These are phyloP conservation scores for Penicillium psychrosexuale DNA, from an alignment of 2,329 filamentous ascomycete genomes.

Conservation along the genomic window DNA sequence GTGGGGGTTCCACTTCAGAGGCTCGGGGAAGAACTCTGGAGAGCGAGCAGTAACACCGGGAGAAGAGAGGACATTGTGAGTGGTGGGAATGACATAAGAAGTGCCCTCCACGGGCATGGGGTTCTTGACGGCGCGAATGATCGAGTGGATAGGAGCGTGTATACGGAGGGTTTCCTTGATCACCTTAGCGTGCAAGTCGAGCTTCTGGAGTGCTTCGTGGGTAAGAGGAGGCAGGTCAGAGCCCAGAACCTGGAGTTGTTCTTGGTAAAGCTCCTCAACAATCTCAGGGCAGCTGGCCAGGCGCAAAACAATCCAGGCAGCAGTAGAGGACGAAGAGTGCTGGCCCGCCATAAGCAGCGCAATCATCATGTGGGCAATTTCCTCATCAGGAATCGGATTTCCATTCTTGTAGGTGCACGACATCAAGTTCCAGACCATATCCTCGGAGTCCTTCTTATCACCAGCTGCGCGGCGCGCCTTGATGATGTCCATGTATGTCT, in stretches of 20 bases:
- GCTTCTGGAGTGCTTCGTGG: conserved; percentile 73
- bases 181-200: conserved; percentile 78
- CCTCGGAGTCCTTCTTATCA: conserved; percentile 55
- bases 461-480: conserved; percentile 61
- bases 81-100: conserved; percentile 75
- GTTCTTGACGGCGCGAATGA: conserved; percentile 86
- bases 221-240: conserved; percentile 69
- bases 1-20: conserved; percentile 81
- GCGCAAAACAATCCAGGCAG: conserved; percentile 79
- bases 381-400: conserved; percentile 71
- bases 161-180: conserved; percentile 90
- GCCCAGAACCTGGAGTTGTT: conserved; percentile 73
- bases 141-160: conserved; percentile 90
- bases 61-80: conserved; percentile 77
- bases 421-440: conserved; percentile 93
- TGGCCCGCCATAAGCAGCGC: conserved; percentile 88
- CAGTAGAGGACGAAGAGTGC: conserved; percentile 81
- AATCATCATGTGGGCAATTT: conserved; percentile 92
- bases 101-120: conserved; percentile 82
- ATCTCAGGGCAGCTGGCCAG: conserved; percentile 77
- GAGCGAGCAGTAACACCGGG: conserved; percentile 77
- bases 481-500: conserved; percentile 81
- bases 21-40: conserved; percentile 74
- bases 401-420: conserved; percentile 81
- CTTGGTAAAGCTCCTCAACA: conserved; percentile 75